A percentile compares a stretch with the other conserved stretches of the same genome.
These are phyloP conservation scores for Heliamphora pulchella DNA, from an alignment of 179 eudicot species.

Conservation along the genomic window DNA sequence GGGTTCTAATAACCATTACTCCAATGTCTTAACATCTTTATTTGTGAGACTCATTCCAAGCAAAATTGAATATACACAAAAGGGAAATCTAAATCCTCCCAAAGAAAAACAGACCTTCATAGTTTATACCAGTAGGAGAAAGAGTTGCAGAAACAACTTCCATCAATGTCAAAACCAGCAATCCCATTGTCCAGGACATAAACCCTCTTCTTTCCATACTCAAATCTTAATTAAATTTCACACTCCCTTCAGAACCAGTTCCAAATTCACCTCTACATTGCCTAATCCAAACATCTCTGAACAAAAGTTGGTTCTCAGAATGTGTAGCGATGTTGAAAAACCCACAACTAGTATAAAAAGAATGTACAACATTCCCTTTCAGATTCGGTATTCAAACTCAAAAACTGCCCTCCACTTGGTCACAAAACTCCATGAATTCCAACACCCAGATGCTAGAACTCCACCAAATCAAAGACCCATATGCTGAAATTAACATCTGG, in stretches of 20 bases:
- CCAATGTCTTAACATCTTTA: neutral
- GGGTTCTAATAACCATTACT: neutral
- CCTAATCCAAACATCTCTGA: conserved; percentile 24
- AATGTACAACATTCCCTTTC: no score
- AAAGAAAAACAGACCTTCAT: conserved; percentile 45
- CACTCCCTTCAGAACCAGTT: neutral
- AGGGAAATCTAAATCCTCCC: neutral
- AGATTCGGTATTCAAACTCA: neutral
- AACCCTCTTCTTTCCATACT: conserved; percentile 35
- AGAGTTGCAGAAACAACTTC: conserved; percentile 39
- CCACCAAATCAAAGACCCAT: conserved; percentile 14
- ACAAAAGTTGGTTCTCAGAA: neutral
- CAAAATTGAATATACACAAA: neutral
- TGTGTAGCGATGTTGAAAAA: no score
- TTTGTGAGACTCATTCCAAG: neutral
- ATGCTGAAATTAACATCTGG: neutral
- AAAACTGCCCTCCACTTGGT: conserved; percentile 2
- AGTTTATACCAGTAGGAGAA: conserved; percentile 61
- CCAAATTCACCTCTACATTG: conserved; percentile 7
- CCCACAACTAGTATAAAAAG: no score
- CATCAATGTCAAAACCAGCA: conserved; percentile 35
- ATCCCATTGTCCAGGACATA: conserved; percentile 29
- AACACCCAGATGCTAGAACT: conserved; percentile 18
- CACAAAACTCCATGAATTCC: neutral
- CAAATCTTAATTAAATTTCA: conserved; percentile 6